Conservation (phyloP, 495 filamentous ascomycete species). For the Podospora conica region DNA sequence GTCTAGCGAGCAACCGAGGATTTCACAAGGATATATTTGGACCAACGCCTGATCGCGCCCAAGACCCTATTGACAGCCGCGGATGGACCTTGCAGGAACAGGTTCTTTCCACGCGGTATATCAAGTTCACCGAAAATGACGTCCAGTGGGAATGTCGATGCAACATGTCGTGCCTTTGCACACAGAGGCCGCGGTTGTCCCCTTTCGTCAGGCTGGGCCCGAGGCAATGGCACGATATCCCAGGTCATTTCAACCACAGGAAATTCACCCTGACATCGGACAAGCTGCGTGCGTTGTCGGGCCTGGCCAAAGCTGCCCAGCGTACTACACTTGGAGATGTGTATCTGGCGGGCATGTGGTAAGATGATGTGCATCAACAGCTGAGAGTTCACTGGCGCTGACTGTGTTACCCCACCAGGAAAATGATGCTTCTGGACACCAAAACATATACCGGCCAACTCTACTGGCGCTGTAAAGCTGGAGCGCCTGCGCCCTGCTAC, state of each 20-base stretch:
- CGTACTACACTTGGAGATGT: neutral
- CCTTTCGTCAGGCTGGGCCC: neutral
- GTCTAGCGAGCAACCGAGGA: neutral
- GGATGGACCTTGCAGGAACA: conserved; percentile 3
- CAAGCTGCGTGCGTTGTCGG: neutral
- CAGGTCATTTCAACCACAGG: neutral
- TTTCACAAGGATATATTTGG: neutral
- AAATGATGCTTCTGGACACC: neutral
- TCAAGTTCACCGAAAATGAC: neutral
- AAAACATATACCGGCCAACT: neutral
- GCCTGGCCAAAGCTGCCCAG: neutral
- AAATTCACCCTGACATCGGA: neutral
- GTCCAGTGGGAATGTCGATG: neutral
- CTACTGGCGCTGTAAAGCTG: neutral
- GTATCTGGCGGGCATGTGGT: conserved; percentile 1
- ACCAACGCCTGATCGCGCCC: neutral
- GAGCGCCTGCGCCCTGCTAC: neutral
- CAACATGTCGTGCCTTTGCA: neutral
- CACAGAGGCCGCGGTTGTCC: neutral
- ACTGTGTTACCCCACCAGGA: neutral
- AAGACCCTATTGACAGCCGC: neutral
- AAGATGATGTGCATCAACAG: neutral
- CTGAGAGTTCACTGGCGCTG: neutral
- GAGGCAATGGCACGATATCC: neutral
- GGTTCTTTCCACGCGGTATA: neutral